Conservation (phyloP, 257 asterid species). For the Ajuga chamaepitys region DNA sequence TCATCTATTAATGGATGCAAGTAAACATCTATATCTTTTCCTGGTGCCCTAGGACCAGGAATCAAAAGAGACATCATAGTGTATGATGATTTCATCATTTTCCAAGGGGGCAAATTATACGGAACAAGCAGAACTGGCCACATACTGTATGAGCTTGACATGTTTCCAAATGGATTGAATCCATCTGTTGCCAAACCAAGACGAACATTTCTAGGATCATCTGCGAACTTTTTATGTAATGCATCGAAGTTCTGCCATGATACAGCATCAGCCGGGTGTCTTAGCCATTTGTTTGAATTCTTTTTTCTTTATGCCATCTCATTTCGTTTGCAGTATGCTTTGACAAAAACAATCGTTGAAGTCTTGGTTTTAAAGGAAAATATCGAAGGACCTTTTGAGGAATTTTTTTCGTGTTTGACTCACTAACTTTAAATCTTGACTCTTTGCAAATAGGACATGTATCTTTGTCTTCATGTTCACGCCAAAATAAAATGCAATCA, state of each 20-base stretch:
- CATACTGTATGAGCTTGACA: not conserved
- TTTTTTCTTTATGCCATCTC: constrained; percentile 5
- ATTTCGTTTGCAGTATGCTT: not conserved
- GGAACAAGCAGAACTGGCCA: not conserved
- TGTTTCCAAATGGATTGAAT: not conserved
- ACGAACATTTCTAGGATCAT: not conserved
- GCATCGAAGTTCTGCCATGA: not conserved
- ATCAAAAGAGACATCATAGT: not conserved
- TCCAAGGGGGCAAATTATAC: not conserved
- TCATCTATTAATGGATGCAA: not conserved
- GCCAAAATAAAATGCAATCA: not conserved
- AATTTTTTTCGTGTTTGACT: not conserved
- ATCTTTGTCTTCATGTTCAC: not conserved
- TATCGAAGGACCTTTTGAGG: not conserved
- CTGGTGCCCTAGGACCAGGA: not conserved
- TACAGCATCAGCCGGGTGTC: not conserved
- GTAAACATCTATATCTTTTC: not conserved
- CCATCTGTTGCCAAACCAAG: not conserved
- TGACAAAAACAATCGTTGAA: too few species aligned
- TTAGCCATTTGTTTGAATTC: not conserved
- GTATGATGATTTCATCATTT: not conserved
- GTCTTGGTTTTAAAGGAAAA: not conserved
- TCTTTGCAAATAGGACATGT: not conserved
- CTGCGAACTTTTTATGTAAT: not conserved
- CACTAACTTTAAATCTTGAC: not conserved